Base-by-base conservation (phyloP, 23 red algal genomes). In the Agarophyton chilense region DNA sequence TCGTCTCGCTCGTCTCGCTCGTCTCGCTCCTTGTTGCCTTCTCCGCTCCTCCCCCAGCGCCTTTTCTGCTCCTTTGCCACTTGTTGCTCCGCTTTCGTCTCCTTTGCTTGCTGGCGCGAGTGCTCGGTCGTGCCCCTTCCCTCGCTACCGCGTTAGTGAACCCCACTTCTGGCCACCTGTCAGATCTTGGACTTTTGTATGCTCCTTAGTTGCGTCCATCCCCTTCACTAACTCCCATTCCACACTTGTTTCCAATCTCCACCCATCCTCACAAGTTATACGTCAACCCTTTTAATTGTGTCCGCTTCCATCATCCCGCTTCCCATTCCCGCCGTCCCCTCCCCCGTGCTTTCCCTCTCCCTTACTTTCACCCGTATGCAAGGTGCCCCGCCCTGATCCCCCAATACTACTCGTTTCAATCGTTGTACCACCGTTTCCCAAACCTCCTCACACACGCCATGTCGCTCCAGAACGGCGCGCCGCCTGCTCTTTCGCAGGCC, bases 401-500 rank as follows among this genome's bases (percentile, higher is more conserved):
- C 1, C 46, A 2, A 3, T 34, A 72, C 67, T 29, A 6, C 67
- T 24, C 67, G 40, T 72, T 25, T 72, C 22, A 4, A 45, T 18
- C 33, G 6, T 2, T 16, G 31, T 2, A 72, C 34, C 46, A n/a
- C 78, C n/a, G 50, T 42, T 25, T 33, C 58, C 32, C 36, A 68
- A 12, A 44, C 81, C 25, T 18, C 2, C 4, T 42, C 34, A 17
- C 64, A 32, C 1, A 14, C 79, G 24, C 9, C 67, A 83, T 79
- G 90, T 74, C 68, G 47, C 79, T 46, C 35, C 86, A 49, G 28
- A 90, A 90, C 75, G 86, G 75, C 56, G 61, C 86, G 50, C 52
- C 86, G 41, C 39, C 34, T 4, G 66, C 45, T 47, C 86, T 90
- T 29, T 70, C 86, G n/a, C 73, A 54, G 50, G 78, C 77, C 19